phyloP scores from a whole-genome alignment of 306 rosid species.

The Begonia loranthoides region DNA sequence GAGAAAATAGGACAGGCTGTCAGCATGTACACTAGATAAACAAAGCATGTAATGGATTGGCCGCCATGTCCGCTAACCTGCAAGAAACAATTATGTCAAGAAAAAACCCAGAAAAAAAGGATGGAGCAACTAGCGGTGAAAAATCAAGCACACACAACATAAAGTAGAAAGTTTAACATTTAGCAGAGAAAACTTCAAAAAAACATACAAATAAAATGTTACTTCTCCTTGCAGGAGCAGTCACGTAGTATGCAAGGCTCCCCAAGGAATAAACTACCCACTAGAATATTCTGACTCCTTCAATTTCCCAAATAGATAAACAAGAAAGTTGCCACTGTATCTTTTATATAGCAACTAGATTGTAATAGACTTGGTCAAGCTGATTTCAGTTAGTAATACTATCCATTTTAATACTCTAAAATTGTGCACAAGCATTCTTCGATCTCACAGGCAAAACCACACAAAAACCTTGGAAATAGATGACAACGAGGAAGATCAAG shows the following conservation, averaged over 20 bases:
- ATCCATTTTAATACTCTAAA: too few relatives aligned
- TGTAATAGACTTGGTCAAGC: too few relatives aligned
- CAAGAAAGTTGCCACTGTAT: too few relatives aligned
- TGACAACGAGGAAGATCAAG: slow-evolving; percentile 41
- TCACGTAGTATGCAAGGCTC: slow-evolving; percentile 78
- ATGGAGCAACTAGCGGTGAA: too few relatives aligned
- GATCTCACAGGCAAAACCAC: slow-evolving; percentile 47
- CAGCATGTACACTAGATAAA: slow-evolving; percentile 76
- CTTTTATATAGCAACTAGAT: too few relatives aligned
- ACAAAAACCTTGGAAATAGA: slow-evolving; percentile 46
- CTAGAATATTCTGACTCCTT: too few relatives aligned
- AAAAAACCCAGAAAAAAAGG: not conserved
- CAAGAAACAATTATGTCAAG: not conserved
- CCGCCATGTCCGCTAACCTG: slow-evolving; percentile 96
- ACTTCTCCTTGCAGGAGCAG: slow-evolving; percentile 68
- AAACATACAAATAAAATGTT: not conserved
- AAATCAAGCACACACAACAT: too few relatives aligned
- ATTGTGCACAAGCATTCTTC: slow-evolving; percentile 40
- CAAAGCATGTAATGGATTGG: slow-evolving; percentile 86
- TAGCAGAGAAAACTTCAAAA: not conserved
- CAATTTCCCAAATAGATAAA: too few relatives aligned
- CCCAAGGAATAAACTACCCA: too few relatives aligned
- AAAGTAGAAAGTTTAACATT: too few relatives aligned
- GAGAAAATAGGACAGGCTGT: slow-evolving; percentile 82
- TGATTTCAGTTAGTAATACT: not conserved